Base-by-base conservation (phyloP, 345 rosid genomes). In the Orychophragmus violaceus region DNA sequence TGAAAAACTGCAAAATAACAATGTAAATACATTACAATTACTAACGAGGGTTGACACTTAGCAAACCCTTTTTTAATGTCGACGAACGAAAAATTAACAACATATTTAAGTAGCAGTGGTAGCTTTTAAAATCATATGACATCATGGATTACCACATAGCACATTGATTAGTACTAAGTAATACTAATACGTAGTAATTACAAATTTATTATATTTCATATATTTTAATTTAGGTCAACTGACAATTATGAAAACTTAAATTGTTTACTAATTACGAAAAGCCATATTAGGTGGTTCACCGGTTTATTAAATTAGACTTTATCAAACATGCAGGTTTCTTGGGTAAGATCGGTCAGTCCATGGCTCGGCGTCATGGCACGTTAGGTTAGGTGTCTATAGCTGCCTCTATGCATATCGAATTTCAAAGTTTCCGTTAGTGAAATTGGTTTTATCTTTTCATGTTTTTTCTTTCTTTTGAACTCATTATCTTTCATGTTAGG, bases 121-220 rank as follows among this genome's bases (percentile, higher is more conserved):
- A 62, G 37, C 58, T 61, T 61, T 70, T 22, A 14, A 66, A 41
- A 70, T 30, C 28, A 5, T 52, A 61, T 62, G 75, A 71, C 69
- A 71, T 71, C 75, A 71, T 23, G 56, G 69, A 71, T 71, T 45
- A 71, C 64, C 69, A 24, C 75, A 62, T 55, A 33, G 6, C 39
- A 55, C 41, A 62, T 18, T 49, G 4, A 62, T 53, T 62, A n/a
- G n/a, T n/a, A n/a, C 2, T 17, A 52, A 44, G 35, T 53, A 29
- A 18, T 49, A n/a, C n/a, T n/a, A n/a, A n/a, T n/a, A 67, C 14
- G 51, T 49, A 50, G 18, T 29, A 30, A 41, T 19, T 71, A 63
- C 10, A 54, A 42, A 17, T 16, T 54, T 44, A 55, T 33, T 62
- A 53, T 42, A 17, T 17, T 62, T 18, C 3, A 23, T 63, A 64